Evolutionary conservation across 306 rosid species (phyloP).

Genomic region (Sophora flavescens): DNA sequence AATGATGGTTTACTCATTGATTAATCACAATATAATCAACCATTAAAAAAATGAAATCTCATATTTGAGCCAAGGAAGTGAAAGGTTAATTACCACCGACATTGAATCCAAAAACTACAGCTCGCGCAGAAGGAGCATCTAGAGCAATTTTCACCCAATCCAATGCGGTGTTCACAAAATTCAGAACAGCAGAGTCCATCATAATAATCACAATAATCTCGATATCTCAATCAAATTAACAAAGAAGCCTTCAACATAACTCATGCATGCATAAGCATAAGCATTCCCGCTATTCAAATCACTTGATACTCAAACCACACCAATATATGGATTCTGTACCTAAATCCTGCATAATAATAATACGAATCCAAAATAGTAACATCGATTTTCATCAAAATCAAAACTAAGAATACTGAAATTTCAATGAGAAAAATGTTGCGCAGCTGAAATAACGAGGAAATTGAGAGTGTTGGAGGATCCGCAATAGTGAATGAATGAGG

Average conservation of each 20-base stretch:
- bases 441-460: neutral
- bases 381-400: neutral
- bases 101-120: conserved; percentile 86
- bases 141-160: conserved; percentile 70
- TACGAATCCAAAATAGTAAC: neutral
- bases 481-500: neutral
- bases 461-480: conserved; percentile 17
- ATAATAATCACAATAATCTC: conserved; percentile 31
- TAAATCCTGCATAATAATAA: conserved; percentile 41
- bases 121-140: conserved; percentile 88
- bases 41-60: neutral
- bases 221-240: conserved; percentile 40
- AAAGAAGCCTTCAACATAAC: conserved; percentile 49
- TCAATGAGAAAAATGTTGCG: neutral
- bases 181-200: conserved; percentile 65
- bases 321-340: neutral
- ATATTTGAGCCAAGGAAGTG: conserved; percentile 4
- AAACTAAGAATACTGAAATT: neutral
- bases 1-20: neutral
- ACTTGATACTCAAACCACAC: conserved; percentile 22
- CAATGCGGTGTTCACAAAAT: conserved; percentile 61
- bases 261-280: conserved; percentile 26
- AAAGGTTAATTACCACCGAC: conserved; percentile 77
- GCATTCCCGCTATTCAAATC: conserved; percentile 22
- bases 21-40: neutral